Conservation (phyloP, 768 basidiomycete genomes). For the Psilocybe cyanescens region DNA sequence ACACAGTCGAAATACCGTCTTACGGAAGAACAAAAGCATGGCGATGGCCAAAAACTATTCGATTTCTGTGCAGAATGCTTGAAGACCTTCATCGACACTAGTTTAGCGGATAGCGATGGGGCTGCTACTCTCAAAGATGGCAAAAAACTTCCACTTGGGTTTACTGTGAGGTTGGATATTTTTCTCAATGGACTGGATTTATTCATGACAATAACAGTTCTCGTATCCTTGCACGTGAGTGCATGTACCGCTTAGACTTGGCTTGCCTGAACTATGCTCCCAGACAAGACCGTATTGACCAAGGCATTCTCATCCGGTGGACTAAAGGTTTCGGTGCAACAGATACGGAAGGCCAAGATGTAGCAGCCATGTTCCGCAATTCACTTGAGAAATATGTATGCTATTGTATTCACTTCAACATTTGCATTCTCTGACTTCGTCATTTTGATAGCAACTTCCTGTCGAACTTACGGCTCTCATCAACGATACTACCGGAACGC, state of each 20-base stretch:
- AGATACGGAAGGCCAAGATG: slow-evolving; percentile 92
- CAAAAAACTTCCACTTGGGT: slow-evolving; percentile 80
- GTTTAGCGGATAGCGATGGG: slow-evolving; percentile 54
- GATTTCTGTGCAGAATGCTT: slow-evolving; percentile 98
- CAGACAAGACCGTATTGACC: slow-evolving; percentile 94
- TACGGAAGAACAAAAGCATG: slow-evolving; percentile 97
- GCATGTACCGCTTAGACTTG: slow-evolving; percentile 16
- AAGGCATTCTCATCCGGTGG: slow-evolving; percentile 95
- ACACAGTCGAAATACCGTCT: slow-evolving; percentile 97
- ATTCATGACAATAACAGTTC: slow-evolving; percentile 54
- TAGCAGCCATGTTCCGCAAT: slow-evolving; percentile 89
- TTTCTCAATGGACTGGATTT: slow-evolving; percentile 1
- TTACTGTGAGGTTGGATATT: slow-evolving; percentile 70
- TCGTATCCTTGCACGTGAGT: slow-evolving; percentile 92
- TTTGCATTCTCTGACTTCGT: not conserved
- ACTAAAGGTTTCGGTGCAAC: slow-evolving; percentile 97
- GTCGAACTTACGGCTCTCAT: slow-evolving; percentile 86
- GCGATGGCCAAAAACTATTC: slow-evolving; percentile 93
- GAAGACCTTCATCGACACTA: slow-evolving; percentile 84
- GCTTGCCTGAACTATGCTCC: not conserved
- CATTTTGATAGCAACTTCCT: slow-evolving; percentile 67
- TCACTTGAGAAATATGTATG: slow-evolving; percentile 79
- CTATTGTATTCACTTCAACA: slow-evolving; percentile 4
- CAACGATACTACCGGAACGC: slow-evolving; percentile 97
- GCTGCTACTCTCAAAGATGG: slow-evolving; percentile 54